These are phyloP conservation scores for Corylus americana DNA, from an alignment of 306 rosid genomes.

Conservation along the genomic window DNA sequence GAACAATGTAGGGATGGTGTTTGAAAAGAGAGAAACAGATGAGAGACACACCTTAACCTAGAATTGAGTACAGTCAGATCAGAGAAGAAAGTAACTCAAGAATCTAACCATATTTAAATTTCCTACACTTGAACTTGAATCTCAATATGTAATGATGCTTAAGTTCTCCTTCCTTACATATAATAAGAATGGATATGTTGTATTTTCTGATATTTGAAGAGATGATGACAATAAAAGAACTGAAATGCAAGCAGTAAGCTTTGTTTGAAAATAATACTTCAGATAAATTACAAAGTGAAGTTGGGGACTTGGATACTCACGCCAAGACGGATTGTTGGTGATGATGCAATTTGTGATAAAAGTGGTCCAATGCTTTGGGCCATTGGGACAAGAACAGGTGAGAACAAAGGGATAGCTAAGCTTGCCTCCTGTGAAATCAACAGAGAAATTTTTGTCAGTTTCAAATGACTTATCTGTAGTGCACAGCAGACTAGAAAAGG, in stretches of 20 bases:
- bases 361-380: constrained; percentile 95
- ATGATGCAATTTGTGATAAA: constrained; percentile 84
- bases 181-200: neutral
- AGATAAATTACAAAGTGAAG: constrained; percentile 2
- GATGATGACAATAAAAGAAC: neutral
- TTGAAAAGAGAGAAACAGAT: neutral
- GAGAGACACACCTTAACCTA: neutral
- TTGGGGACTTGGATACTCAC: constrained; percentile 53
- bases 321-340: constrained; percentile 89
- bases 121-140: neutral
- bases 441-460: constrained; percentile 22
- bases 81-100: neutral
- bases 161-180: neutral
- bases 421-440: constrained; percentile 76
- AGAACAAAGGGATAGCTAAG: constrained; percentile 85
- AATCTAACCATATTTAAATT: neutral
- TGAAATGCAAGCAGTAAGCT: constrained; percentile 1
- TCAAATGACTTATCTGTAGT: neutral
- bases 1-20: neutral
- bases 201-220: neutral
- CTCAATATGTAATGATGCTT: neutral
- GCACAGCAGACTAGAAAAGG: neutral
- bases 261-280: neutral
- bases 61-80: neutral
- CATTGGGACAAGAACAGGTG: constrained; percentile 90